These are phyloP conservation scores for Phytophthora pluvialis DNA, from an alignment of 352 stramenopile genomes.

Conservation along the genomic window DNA sequence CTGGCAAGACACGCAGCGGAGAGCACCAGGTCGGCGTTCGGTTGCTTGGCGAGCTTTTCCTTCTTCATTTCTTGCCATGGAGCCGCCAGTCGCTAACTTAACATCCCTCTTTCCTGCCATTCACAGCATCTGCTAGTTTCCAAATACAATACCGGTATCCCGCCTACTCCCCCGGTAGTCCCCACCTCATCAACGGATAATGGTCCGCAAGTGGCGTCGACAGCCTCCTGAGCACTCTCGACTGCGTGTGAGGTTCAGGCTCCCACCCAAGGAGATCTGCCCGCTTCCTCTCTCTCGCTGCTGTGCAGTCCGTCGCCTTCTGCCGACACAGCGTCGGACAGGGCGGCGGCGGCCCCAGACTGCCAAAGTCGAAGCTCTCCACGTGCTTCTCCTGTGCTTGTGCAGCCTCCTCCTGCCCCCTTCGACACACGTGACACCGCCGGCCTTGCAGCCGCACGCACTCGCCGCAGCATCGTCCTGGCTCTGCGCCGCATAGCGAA, in stretches of 20 bases:
- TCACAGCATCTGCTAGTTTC: constrained; percentile 2
- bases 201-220: constrained; percentile 3
- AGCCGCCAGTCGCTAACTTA: constrained; percentile 27
- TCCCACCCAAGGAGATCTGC: constrained; percentile 6
- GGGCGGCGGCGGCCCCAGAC: constrained; percentile 39
- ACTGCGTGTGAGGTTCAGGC: neutral
- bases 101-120: constrained; percentile 17
- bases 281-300: constrained; percentile 25
- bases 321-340: constrained; percentile 44
- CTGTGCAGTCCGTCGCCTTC: constrained; percentile 45
- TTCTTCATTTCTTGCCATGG: constrained; percentile 22
- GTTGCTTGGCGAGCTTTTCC: constrained; percentile 15
- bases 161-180: neutral
- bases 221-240: constrained; percentile 8
- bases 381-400: constrained; percentile 10
- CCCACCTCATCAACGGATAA: constrained; percentile 17
- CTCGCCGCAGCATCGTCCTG: constrained; percentile 4
- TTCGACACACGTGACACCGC: constrained; percentile 10
- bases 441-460: constrained; percentile 3
- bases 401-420: constrained; percentile 4
- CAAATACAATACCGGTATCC: constrained; percentile 21
- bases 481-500: constrained; percentile 9
- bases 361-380: constrained; percentile 35
- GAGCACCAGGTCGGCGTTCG: neutral
- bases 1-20: constrained; percentile 3